Evolutionary conservation across 768 basidiomycete genomes (phyloP), one percentile per base, ranked within the genome.

Genomic region (Pleurotus citrinopileatus): DNA sequence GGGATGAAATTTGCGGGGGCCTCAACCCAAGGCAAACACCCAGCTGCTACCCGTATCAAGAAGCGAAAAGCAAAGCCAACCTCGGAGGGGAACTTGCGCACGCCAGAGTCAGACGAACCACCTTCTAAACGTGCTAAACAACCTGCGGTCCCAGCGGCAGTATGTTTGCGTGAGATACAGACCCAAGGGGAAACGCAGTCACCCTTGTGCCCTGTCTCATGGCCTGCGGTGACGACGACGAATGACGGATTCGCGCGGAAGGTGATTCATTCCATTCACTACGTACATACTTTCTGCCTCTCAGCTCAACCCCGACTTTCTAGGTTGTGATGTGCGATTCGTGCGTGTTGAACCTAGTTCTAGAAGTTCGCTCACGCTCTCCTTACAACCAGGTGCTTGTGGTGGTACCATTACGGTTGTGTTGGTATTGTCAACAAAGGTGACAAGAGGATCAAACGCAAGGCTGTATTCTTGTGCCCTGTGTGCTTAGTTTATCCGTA

Each of bases 321-420:
- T 57, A 72, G 70, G 66, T 65, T 44, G 58, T 72, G 42, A 59
- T 60, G 57, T 70, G 69, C 46, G 54, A 63, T 50, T 62, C 59
- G 17, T 60, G 42, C 5, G 57, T 55, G 12, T 28, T 42, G 38
- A 42, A 26, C 45, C 15, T 4, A 27, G 22, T 12, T 10, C 29
- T 37, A 22, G 19, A 6, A 37, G 38, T 29, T 27, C 32, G 36
- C 9, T 28, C 5, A 26, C 32, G 5, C 12, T 43, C 12, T 38
- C 36, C 45, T 25, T 3, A 22, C 26, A 78, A 77, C 4, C 63
- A 68, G 1, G 43, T 57, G 52, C 80, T 23, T 20, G 2, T 22
- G 19, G 15, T 56, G 80, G 81, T 81, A 77, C 53, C 81, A 82
- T 52, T 77, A 74, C 52, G 81, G 76, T 4, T 82, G 81, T 53